Conservation (phyloP, 2,329 filamentous ascomycete species). For the Emergomyces orientalis region DNA sequence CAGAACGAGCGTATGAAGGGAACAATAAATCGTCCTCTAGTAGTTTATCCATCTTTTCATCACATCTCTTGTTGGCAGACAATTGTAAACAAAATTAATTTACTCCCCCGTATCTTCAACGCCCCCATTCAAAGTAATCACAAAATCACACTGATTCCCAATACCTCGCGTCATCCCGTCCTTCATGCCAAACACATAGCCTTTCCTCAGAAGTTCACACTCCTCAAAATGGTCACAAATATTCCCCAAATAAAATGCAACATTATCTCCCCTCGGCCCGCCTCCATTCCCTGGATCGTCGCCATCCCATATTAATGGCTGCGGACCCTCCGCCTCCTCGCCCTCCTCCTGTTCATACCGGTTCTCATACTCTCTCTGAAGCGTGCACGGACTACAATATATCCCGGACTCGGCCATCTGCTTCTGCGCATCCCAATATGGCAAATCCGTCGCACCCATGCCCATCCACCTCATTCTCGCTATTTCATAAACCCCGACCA, state of each 20-base stretch:
- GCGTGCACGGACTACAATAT: slow-evolving; percentile 6
- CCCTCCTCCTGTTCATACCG: not conserved
- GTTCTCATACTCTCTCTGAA: not conserved
- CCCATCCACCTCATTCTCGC: slow-evolving; percentile 1
- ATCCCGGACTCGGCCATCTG: slow-evolving; percentile 3
- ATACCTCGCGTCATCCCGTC: not conserved
- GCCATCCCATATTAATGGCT: not conserved
- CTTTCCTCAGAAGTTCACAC: not conserved
- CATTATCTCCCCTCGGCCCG: not conserved
- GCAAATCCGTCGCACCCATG: slow-evolving; percentile 3
- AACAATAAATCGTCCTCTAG: no score
- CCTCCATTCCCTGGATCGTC: not conserved
- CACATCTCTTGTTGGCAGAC: no score
- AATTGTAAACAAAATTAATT: not conserved
- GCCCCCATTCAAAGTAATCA: not conserved
- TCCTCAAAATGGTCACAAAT: slow-evolving; percentile 3
- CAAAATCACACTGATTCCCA: not conserved
- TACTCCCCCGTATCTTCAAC: not conserved
- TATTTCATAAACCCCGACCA: not conserved
- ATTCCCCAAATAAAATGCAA: not conserved
- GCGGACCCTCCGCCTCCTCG: not conserved
- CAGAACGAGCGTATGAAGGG: no score
- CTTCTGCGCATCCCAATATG: slow-evolving; percentile 4
- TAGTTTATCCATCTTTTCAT: no score
- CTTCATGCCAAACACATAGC: not conserved